These are phyloP conservation scores for Miscanthus lutarioriparius DNA, from an alignment of 176 grass and related monocot genomes.

Conservation along the genomic window DNA sequence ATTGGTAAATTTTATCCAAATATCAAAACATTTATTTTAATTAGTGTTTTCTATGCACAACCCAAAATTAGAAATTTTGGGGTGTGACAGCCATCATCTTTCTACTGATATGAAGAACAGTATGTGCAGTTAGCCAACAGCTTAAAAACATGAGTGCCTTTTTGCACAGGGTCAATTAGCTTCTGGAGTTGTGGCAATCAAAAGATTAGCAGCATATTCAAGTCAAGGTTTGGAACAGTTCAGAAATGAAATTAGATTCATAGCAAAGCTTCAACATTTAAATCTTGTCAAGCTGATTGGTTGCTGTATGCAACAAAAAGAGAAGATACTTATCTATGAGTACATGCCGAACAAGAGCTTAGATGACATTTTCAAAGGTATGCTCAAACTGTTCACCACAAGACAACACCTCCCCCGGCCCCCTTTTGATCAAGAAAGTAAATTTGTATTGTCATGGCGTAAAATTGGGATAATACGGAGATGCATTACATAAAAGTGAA, in stretches of 20 bases:
- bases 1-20: no score
- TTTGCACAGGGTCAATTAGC: background rate
- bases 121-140: background rate
- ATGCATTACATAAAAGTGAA: background rate
- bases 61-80: no score
- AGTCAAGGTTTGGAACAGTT: constrained; percentile 59
- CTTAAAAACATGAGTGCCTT: background rate
- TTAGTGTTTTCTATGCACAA: no score
- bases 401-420: background rate
- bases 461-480: background rate
- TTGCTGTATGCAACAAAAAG: constrained; percentile 37
- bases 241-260: constrained; percentile 51
- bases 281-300: constrained; percentile 55
- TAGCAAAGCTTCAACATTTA: constrained; percentile 49
- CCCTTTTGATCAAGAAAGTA: background rate
- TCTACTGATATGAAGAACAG: background rate
- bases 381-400: background rate
- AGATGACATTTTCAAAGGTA: constrained; percentile 63
- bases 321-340: constrained; percentile 52
- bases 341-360: constrained; percentile 40
- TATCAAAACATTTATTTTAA: no score
- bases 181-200: constrained; percentile 14
- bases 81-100: background rate
- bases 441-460: background rate
- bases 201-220: constrained; percentile 37